phyloP scores from a whole-genome alignment of 2,329 filamentous ascomycete species.

The Biscogniauxia mediterranea region DNA sequence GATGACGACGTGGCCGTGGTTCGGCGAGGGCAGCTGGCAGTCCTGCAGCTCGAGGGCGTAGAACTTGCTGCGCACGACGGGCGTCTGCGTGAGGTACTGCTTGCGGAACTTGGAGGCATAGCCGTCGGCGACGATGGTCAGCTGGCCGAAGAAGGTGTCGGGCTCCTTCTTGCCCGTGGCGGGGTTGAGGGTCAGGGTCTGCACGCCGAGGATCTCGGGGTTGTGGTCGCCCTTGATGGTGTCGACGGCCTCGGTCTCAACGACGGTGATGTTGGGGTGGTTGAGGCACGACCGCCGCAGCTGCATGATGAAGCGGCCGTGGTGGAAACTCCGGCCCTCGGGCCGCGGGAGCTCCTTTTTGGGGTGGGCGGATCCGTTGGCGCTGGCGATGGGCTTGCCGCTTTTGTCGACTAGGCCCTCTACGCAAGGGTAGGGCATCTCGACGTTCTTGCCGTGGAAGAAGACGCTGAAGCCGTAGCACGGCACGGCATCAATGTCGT shows the following conservation, averaged over 20 bases:
- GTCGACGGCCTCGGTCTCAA: conserved; percentile 83
- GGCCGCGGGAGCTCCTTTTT: conserved; percentile 44
- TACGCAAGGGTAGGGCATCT: conserved; percentile 75
- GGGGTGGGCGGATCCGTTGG: conserved; percentile 23
- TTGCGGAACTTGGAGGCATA: conserved; percentile 92
- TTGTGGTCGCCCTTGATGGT: conserved; percentile 69
- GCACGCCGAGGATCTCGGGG: conserved; percentile 77
- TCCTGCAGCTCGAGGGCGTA: conserved; percentile 92
- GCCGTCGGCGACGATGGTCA: conserved; percentile 89
- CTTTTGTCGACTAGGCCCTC: conserved; percentile 35
- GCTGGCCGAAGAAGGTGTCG: conserved; percentile 82
- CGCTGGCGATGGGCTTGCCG: conserved; percentile 17
- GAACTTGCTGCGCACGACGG: conserved; percentile 80
- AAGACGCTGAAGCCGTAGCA: conserved; percentile 86
- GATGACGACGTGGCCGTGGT: conserved; percentile 86
- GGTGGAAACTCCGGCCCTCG: conserved; percentile 83
- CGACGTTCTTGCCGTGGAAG: conserved; percentile 71
- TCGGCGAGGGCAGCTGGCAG: conserved; percentile 69
- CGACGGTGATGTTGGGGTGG: conserved; percentile 81
- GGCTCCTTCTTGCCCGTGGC: conserved; percentile 52
- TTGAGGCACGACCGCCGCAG: conserved; percentile 71
- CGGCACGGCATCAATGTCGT: conserved; percentile 81
- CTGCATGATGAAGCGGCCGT: conserved; percentile 86
- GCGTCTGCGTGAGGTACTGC: conserved; percentile 64
- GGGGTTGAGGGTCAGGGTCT: conserved; percentile 64